A percentile compares a stretch with the other conserved stretches of the same genome.
Evolutionary conservation across 257 asterid species (phyloP).

Genomic region (Fraxinus excelsior): DNA sequence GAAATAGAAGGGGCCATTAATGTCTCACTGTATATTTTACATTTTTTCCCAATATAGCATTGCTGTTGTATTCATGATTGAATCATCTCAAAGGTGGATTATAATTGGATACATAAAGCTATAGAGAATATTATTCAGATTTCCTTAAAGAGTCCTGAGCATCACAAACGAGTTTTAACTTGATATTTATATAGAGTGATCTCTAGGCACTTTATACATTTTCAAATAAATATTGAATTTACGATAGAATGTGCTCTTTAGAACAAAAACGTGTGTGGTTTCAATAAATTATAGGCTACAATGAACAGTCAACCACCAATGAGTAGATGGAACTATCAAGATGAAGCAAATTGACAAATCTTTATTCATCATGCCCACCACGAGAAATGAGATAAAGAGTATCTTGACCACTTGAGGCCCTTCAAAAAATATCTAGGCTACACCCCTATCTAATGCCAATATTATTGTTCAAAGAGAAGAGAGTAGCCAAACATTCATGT

Average conservation of each 20-base stretch:
- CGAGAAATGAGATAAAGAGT: background rate
- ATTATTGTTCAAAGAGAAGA: background rate
- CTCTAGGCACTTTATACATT: background rate
- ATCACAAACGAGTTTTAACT: background rate
- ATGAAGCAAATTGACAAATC: background rate
- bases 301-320: background rate
- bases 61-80: background rate
- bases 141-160: background rate
- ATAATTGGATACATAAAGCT: background rate
- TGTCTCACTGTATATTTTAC: background rate
- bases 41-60: background rate
- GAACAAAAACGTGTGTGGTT: background rate
- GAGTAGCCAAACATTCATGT: background rate
- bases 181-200: background rate
- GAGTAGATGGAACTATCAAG: background rate
- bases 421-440: too few relatives aligned
- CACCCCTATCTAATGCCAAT: background rate
- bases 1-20: background rate
- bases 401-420: constrained; percentile 4
- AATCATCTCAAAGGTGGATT: background rate
- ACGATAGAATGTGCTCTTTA: background rate
- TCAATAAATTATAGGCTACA: background rate
- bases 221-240: background rate
- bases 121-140: background rate
- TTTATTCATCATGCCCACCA: background rate